Percentiles rank a stretch among this genome's conserved stretches.
phyloP scores from a whole-genome alignment of 2,329 filamentous ascomycete species.

The Diaporthe velutina region DNA sequence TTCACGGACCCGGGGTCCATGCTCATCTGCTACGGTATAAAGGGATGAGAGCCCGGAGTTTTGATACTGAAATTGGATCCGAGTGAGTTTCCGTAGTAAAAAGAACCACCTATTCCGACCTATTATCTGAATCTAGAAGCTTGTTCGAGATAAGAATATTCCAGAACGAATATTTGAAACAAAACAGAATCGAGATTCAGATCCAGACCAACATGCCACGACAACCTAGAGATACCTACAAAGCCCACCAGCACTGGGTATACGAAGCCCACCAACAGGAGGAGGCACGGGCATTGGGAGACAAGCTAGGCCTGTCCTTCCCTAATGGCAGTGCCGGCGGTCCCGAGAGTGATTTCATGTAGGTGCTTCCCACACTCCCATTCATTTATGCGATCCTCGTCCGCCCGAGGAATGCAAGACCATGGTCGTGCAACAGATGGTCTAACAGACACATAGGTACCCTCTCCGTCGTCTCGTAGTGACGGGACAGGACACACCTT shows the following conservation, averaged over 20 bases:
- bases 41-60: neutral
- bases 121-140: neutral
- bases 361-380: neutral
- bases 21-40: neutral
- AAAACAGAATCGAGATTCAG: neutral
- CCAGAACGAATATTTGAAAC: neutral
- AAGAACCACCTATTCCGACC: neutral
- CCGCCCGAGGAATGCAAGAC: neutral
- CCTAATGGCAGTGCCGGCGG: slow-evolving; percentile 25
- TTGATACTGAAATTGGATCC: neutral
- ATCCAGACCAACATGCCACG: slow-evolving; percentile 8
- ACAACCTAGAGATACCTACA: slow-evolving; percentile 14
- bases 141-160: neutral
- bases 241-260: slow-evolving; percentile 28
- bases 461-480: slow-evolving; percentile 19
- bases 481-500: slow-evolving; percentile 18
- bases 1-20: slow-evolving; percentile 15
- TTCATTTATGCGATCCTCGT: neutral
- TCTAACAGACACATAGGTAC: neutral
- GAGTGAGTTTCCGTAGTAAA: neutral
- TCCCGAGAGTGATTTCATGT: slow-evolving; percentile 18
- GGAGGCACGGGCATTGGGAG: slow-evolving; percentile 12
- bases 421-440: neutral
- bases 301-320: slow-evolving; percentile 11
- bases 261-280: slow-evolving; percentile 15